Conservation (phyloP, 306 rosid genomes). For the Gillenia trifoliata region DNA sequence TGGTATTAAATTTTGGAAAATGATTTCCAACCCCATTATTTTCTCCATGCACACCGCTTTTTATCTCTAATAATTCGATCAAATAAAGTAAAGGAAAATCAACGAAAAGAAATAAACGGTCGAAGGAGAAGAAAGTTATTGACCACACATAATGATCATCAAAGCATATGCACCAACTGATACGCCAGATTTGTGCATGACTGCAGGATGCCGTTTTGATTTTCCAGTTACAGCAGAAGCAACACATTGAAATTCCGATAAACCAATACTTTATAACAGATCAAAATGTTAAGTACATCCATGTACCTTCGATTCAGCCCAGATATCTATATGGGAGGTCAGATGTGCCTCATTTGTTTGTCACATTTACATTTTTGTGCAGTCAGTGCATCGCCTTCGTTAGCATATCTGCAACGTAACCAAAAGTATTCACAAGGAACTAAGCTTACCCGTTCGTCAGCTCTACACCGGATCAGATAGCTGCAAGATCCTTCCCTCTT, state of each 20-base stretch:
- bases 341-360: background rate
- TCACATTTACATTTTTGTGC: background rate
- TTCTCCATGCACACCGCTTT: too few relatives aligned
- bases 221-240: background rate
- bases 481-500: slow-evolving; percentile 36
- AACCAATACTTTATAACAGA: too few relatives aligned
- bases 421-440: background rate
- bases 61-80: too few relatives aligned
- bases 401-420: background rate
- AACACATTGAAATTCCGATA: too few relatives aligned
- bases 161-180: background rate
- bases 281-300: background rate
- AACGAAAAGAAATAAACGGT: too few relatives aligned
- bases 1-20: too few relatives aligned
- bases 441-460: background rate
- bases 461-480: background rate
- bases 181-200: background rate
- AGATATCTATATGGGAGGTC: background rate
- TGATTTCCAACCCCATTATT: too few relatives aligned
- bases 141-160: too few relatives aligned
- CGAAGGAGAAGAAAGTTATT: too few relatives aligned
- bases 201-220: background rate
- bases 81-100: too few relatives aligned
- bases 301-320: background rate
- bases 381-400: background rate